Evolutionary conservation across 1,139 yeast species (phyloP).

Genomic region (Petasospora fabianii): DNA sequence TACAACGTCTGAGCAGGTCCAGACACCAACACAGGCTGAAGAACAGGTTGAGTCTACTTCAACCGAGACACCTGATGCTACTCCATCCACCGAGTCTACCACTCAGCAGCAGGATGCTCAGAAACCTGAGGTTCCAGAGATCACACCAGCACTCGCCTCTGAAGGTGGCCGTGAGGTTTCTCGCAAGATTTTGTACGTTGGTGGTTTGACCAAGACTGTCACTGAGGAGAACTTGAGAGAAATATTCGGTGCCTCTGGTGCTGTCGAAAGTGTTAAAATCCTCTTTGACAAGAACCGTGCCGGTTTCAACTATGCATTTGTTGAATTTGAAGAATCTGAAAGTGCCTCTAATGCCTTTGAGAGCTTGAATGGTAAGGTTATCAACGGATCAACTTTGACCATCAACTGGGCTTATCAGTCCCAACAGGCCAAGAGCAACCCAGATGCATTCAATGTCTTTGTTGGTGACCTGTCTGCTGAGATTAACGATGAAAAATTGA

Average conservation of each 20-base stretch:
- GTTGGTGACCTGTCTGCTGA: slow-evolving; percentile 87
- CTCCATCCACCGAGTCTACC: no score
- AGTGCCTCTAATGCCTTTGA: slow-evolving; percentile 63
- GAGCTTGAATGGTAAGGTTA: slow-evolving; percentile 50
- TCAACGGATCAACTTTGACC: slow-evolving; percentile 52
- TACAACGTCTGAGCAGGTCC: not conserved
- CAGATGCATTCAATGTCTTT: slow-evolving; percentile 66
- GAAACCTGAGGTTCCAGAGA: slow-evolving; percentile 20
- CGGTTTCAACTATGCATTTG: slow-evolving; percentile 79
- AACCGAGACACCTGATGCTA: no score
- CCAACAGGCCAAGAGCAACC: slow-evolving; percentile 50
- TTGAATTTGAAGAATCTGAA: slow-evolving; percentile 60
- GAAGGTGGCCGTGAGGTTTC: slow-evolving; percentile 83
- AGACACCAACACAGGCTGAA: no score
- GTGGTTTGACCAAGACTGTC: slow-evolving; percentile 64
- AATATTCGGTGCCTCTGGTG: slow-evolving; percentile 59
- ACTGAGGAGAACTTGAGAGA: slow-evolving; percentile 60
- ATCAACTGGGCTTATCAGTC: slow-evolving; percentile 85
- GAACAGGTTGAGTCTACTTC: no score
- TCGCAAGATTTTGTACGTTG: slow-evolving; percentile 69
- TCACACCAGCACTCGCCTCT: slow-evolving; percentile 62
- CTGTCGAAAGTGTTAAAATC: slow-evolving; percentile 57
- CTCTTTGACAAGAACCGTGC: slow-evolving; percentile 71
- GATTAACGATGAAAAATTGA: slow-evolving; percentile 72
- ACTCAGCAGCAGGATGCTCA: not conserved